These are phyloP conservation scores for Leishmania martiniquensis DNA, from an alignment of 208 protist genomes.

Conservation along the genomic window DNA sequence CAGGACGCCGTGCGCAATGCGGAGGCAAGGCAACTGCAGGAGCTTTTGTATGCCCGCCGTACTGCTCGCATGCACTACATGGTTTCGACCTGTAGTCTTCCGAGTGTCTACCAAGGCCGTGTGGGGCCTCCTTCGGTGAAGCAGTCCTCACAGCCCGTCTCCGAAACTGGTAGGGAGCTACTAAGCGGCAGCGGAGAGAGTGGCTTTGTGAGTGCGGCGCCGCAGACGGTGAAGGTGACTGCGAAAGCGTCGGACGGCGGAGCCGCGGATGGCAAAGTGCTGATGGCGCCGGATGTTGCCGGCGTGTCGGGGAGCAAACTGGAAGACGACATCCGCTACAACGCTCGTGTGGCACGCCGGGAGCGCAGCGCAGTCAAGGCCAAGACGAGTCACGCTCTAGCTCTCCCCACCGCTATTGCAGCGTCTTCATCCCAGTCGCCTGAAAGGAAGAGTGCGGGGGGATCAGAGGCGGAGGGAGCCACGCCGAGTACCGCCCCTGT, in stretches of 20 bases:
- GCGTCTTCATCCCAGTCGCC: neutral
- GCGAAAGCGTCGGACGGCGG: neutral
- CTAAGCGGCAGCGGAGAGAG: neutral
- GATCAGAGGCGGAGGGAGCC: neutral
- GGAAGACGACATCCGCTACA: constrained; percentile 51
- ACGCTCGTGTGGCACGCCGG: constrained; percentile 29
- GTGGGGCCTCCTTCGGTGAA: neutral
- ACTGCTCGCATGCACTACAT: constrained; percentile 55
- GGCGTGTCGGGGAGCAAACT: constrained; percentile 31
- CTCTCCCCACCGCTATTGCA: neutral
- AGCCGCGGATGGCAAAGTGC: neutral
- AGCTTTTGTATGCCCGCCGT: constrained; percentile 35
- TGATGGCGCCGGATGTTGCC: constrained; percentile 1
- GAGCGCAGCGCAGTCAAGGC: neutral
- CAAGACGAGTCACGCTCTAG: neutral
- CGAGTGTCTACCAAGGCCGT: constrained; percentile 48
- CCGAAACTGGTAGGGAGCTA: neutral
- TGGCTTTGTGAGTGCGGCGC: neutral
- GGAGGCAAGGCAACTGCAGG: constrained; percentile 12
- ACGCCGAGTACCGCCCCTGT: neutral
- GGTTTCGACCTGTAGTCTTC: constrained; percentile 51
- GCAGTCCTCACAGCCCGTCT: neutral
- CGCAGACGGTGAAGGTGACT: neutral
- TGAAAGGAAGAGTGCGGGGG: neutral
- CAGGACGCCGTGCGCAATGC: constrained; percentile 20